Base-by-base conservation (phyloP, 306 rosid species). In the Inga oerstediana region DNA sequence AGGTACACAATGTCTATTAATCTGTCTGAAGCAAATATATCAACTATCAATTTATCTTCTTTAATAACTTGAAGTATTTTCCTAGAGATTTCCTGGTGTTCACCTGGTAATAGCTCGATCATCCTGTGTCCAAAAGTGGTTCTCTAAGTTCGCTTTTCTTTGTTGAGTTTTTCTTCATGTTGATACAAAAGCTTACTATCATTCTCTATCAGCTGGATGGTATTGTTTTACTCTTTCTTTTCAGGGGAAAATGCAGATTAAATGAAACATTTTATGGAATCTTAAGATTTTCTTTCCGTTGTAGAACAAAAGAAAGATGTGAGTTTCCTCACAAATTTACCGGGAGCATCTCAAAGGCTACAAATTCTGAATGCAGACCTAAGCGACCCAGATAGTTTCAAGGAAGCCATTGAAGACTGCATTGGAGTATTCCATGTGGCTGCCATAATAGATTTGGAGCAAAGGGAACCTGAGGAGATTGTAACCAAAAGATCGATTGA, bases 391-490 rank as follows among this genome's bases (percentile, higher is more conserved):
- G 91, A 84, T 16, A 92, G 92, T 65, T 92, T 88, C 78, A 48
- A 3, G 24, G 75, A 72, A 11, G 90, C 89, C 39, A 78, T 90
- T 65, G 88, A 86, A 88, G 94, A 94, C 9, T 92, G 91, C 79
- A 59, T 27, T 7, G 93, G 90, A 13, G 90, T 92, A 51, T 89
- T 92, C 82, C 96, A 88, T 72, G 84, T 89, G 30, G 93, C 96
- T 32, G 46, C 85, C 45, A 85, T 90, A 2, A 4, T 88, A 2
- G 83, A 82, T 41, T 64, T 85, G 0, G 80, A 37, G 7, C 75
- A 35, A 67, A 87, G 11, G 6, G 97, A 93, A 72, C 72, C 82
- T 0, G 92, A 87, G 14, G 91, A 90, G 35, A 24, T 30, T 1
- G 85, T 93, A 49, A 91, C 86, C 35, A 74, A 81, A 76, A 82